A percentile compares a stretch with the other conserved stretches of the same genome.
phyloP scores from a whole-genome alignment of 164 flowering plant species.

The Piper longum region DNA sequence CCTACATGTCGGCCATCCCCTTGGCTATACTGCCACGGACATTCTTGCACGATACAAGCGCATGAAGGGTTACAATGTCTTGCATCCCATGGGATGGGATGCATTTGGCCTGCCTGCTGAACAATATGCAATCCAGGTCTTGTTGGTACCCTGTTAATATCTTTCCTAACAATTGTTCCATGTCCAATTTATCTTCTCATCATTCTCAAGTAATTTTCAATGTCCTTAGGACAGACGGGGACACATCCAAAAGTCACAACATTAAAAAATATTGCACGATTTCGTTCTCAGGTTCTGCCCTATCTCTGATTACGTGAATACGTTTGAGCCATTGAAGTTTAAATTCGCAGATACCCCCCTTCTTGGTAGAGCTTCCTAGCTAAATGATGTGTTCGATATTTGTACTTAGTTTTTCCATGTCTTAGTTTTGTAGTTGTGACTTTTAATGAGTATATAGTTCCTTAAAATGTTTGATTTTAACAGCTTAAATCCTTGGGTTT shows the following conservation, averaged over 20 bases:
- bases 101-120: slow-evolving; percentile 99
- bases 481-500: slow-evolving; percentile 94
- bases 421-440: slow-evolving; percentile 1
- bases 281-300: slow-evolving; percentile 67
- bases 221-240: slow-evolving; percentile 53
- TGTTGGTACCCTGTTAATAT: not conserved
- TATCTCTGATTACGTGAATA: slow-evolving; percentile 1
- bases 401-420: not conserved
- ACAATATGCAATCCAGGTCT: slow-evolving; percentile 91
- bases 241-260: slow-evolving; percentile 92
- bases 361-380: not conserved
- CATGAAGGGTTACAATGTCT: slow-evolving; percentile 93
- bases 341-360: not conserved
- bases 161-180: too few species aligned
- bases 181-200: not conserved
- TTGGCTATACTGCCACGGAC: slow-evolving; percentile 96
- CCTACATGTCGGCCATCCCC: slow-evolving; percentile 94
- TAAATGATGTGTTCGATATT: not conserved
- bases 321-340: not conserved
- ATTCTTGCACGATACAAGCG: slow-evolving; percentile 81
- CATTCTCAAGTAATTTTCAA: not conserved
- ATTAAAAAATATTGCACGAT: slow-evolving; percentile 58
- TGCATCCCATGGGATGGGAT: slow-evolving; percentile 99
- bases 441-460: too few species aligned
- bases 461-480: slow-evolving; percentile 7